Conservation (phyloP, 768 basidiomycete genomes). For the Tylopilus felleus region DNA sequence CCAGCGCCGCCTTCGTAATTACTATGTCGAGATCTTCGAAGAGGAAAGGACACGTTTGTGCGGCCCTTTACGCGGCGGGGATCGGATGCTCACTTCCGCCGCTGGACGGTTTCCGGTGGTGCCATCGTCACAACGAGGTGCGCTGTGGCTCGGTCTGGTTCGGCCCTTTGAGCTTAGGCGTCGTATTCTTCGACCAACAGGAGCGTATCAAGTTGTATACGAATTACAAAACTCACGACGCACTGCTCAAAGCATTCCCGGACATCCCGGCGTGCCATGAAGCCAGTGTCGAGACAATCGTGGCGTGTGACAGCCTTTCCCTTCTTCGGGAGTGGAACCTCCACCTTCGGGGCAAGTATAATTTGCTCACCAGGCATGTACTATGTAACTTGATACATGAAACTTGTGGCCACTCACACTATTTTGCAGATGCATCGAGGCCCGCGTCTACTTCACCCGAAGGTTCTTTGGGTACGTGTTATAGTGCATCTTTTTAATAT, state of each 20-base stretch:
- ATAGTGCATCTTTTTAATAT: neutral
- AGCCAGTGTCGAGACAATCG: constrained; percentile 22
- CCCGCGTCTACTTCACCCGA: constrained; percentile 37
- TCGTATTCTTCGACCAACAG: neutral
- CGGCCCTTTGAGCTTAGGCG: neutral
- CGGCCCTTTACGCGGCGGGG: constrained; percentile 15
- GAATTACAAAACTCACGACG: constrained; percentile 35
- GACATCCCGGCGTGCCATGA: constrained; percentile 27
- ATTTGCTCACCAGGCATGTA: constrained; percentile 32
- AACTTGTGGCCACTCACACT: neutral
- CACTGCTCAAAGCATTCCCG: constrained; percentile 29
- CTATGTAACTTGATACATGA: neutral
- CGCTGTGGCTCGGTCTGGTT: neutral
- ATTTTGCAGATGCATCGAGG: constrained; percentile 35
- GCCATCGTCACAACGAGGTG: constrained; percentile 32
- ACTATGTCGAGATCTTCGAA: constrained; percentile 8
- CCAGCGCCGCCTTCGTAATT: too few relatives aligned
- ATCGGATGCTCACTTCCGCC: constrained; percentile 12
- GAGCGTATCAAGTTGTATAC: constrained; percentile 37
- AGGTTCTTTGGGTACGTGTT: constrained; percentile 39
- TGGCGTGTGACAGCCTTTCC: constrained; percentile 29
- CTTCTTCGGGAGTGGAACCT: constrained; percentile 33
- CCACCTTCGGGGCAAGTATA: constrained; percentile 32
- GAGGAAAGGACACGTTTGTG: constrained; percentile 15
- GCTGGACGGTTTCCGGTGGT: constrained; percentile 20